Base-by-base conservation (phyloP, 2,329 filamentous ascomycete genomes). In the Periconia macrospinosa region DNA sequence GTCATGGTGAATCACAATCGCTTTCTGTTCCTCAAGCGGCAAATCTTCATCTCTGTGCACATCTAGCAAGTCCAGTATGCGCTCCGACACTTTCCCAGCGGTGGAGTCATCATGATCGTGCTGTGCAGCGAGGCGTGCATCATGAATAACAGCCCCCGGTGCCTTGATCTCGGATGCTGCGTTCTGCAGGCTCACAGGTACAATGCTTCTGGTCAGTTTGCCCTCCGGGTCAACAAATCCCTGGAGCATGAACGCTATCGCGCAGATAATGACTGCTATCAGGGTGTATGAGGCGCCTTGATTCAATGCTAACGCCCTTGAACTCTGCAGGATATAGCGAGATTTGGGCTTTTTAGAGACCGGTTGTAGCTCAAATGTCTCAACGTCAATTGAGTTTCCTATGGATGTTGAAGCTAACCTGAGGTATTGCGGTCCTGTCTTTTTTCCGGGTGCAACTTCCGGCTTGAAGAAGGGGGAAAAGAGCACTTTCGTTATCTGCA, bases 331-430 rank as follows among this genome's bases (percentile, higher is more conserved):
- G 3, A 92, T 83, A 68, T 92, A 92, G 57, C 90, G 89, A 10
- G 83, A 73, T 17, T 71, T 54, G 19, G 65, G 78, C 13, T 79
- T 75, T n/a, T 77, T 77, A 0, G 83, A 64, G 19, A 77, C 65
- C 10, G 78, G 78, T 6, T 76, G 70, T 6, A 96, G 81, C 0
- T 90, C 86, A 57, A 96, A 86, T 40, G 85, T 88, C 73, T 96
- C 90, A 23, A 96, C 86, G 30, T 89, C 85, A 41, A 92, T 85
- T 0, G 86, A 90, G 70, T 92, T 92, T 55, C 86, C 88, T 62
- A 95, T 86, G 46, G 89, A 91, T 41, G 91, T 88, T 45, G 89
- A 92, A 30, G 90, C 92, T 3, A 96, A 83, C 63, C 90, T 90
- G 61, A 95, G 77, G 65, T 85, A 85, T 62, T 86, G 82, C 15